These are phyloP conservation scores for Tremella fuciformis DNA, from an alignment of 768 basidiomycete species.

Conservation along the genomic window DNA sequence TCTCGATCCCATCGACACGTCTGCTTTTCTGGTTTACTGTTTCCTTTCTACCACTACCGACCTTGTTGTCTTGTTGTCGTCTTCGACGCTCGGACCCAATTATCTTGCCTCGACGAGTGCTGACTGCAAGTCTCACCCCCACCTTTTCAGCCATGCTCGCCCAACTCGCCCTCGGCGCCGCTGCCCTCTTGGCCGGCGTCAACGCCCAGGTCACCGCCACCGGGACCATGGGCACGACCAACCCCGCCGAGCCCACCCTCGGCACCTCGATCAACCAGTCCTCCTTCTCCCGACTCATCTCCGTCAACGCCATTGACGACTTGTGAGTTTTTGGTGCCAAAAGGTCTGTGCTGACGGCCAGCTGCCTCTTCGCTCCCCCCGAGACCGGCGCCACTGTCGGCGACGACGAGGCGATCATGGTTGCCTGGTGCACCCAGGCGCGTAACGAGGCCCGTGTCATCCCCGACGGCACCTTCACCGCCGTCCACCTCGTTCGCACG, in stretches of 20 bases:
- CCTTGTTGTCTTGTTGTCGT: too few relatives aligned
- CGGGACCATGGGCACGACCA: constrained; percentile 44
- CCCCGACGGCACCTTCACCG: constrained; percentile 54
- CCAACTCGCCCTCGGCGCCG: constrained; percentile 27
- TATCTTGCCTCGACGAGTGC: background rate
- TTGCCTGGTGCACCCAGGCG: constrained; percentile 53
- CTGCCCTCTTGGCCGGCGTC: constrained; percentile 28
- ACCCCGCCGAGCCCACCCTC: constrained; percentile 43
- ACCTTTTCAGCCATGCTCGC: constrained; percentile 18
- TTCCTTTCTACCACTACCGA: too few relatives aligned
- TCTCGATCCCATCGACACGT: too few relatives aligned
- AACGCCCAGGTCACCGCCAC: constrained; percentile 50
- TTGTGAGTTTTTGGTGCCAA: constrained; percentile 27
- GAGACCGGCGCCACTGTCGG: constrained; percentile 49
- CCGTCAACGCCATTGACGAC: constrained; percentile 51
- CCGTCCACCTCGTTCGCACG: constrained; percentile 55
- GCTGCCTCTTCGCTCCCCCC: constrained; percentile 46
- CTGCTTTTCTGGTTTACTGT: too few relatives aligned
- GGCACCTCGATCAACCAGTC: constrained; percentile 52
- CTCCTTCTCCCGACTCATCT: constrained; percentile 45
- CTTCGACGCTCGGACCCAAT: too few relatives aligned
- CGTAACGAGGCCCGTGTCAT: constrained; percentile 55
- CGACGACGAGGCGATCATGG: constrained; percentile 50
- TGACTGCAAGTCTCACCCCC: background rate
- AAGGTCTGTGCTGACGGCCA: background rate